Evolutionary conservation across 257 asterid species (phyloP).

Genomic region (Eustoma russellianum): DNA sequence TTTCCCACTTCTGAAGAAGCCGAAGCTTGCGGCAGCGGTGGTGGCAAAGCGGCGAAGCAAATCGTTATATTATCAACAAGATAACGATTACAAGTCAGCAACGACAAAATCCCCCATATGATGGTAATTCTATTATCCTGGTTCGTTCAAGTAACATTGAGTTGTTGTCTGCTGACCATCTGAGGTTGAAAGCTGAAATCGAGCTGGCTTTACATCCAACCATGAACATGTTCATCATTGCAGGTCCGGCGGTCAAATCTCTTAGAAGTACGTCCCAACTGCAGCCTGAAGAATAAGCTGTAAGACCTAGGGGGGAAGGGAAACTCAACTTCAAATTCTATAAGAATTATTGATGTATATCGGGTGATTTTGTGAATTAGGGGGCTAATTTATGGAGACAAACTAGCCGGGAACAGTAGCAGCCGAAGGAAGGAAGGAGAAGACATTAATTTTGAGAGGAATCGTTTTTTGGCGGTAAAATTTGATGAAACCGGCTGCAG

Average conservation of each 20-base stretch:
- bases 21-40: not conserved
- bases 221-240: conserved; percentile 68
- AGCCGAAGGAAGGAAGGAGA: too few relatives aligned
- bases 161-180: conserved; percentile 69
- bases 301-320: conserved; percentile 75
- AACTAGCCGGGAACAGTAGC: too few relatives aligned
- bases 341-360: too few relatives aligned
- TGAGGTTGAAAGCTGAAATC: conserved; percentile 62
- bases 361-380: too few relatives aligned
- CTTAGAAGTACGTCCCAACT: conserved; percentile 52
- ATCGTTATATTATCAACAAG: too few relatives aligned
- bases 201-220: conserved; percentile 79
- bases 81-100: too few relatives aligned
- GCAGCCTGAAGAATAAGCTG: conserved; percentile 72
- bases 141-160: conserved; percentile 69
- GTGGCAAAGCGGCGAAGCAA: too few relatives aligned
- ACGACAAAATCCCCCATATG: conserved; percentile 79
- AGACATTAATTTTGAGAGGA: too few relatives aligned
- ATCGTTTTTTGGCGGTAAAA: too few relatives aligned
- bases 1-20: conserved; percentile 6
- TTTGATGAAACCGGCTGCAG: too few relatives aligned
- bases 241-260: conserved; percentile 61
- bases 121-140: conserved; percentile 60
- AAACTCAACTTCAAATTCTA: conserved; percentile 78
- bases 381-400: too few relatives aligned